These are phyloP conservation scores for Mortierella sp. DNA, from an alignment of 371 early-diverging fungal species.

Conservation along the genomic window DNA sequence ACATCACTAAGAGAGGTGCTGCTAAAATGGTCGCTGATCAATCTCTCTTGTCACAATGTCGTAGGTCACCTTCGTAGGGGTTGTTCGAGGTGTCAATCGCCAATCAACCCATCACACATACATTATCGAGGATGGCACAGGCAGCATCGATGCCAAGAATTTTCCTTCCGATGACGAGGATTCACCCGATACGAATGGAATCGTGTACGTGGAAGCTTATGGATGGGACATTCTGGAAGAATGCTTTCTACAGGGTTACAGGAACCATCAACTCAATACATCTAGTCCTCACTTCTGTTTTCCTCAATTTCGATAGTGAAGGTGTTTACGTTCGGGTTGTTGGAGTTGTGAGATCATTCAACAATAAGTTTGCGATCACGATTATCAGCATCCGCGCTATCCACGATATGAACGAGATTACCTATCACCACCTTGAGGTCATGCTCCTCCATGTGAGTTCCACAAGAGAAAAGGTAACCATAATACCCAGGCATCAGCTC, in stretches of 20 bases:
- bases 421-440: constrained; percentile 36
- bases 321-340: constrained; percentile 31
- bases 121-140: constrained; percentile 46
- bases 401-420: constrained; percentile 33
- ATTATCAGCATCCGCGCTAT: constrained; percentile 25
- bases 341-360: constrained; percentile 21
- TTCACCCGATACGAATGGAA: background rate
- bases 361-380: constrained; percentile 17
- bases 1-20: background rate
- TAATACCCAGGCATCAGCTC: background rate
- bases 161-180: constrained; percentile 32
- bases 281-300: constrained; percentile 5
- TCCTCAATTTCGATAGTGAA: constrained; percentile 5
- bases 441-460: constrained; percentile 24
- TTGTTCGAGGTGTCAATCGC: constrained; percentile 14
- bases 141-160: constrained; percentile 30
- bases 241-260: too few relatives aligned
- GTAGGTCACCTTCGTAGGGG: constrained; percentile 36
- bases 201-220: constrained; percentile 23
- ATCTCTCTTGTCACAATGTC: background rate
- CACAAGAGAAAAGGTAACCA: constrained; percentile 40
- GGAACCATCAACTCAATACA: too few relatives aligned
- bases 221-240: too few relatives aligned
- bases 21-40: background rate
- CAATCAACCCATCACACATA: constrained; percentile 33